These are phyloP conservation scores for Coprinopsis cinerea DNA, from an alignment of 768 basidiomycete species.

Conservation along the genomic window DNA sequence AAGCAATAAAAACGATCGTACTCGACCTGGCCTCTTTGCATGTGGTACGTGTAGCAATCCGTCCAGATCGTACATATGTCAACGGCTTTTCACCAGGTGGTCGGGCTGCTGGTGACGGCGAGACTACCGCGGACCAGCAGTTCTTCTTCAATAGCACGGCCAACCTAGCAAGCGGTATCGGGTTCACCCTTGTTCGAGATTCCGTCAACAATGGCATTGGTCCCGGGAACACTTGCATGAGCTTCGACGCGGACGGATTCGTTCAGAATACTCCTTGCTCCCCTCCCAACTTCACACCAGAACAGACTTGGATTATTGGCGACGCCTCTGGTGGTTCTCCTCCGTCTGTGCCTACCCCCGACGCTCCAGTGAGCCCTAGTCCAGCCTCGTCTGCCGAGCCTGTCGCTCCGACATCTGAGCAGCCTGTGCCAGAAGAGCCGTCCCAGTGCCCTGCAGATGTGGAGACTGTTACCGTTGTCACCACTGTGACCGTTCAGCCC, in stretches of 20 bases:
- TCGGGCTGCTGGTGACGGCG: slow-evolving; percentile 23
- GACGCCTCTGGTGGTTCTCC: not conserved
- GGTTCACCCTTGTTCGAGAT: slow-evolving; percentile 14
- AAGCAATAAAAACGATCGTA: slow-evolving; percentile 20
- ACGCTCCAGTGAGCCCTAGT: no score
- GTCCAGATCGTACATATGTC: not conserved
- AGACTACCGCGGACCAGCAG: slow-evolving; percentile 21
- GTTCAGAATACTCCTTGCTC: slow-evolving; percentile 22
- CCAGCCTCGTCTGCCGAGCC: not conserved
- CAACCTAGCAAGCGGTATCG: slow-evolving; percentile 14
- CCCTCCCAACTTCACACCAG: slow-evolving; percentile 21
- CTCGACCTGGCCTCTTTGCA: slow-evolving; percentile 23
- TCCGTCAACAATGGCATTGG: slow-evolving; percentile 20
- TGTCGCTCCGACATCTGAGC: no score
- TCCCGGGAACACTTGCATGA: slow-evolving; percentile 21
- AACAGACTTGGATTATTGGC: slow-evolving; percentile 22
- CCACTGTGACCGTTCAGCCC: not conserved
- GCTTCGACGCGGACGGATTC: slow-evolving; percentile 20
- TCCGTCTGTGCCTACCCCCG: not conserved
- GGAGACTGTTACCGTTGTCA: not conserved
- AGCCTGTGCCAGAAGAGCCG: not conserved
- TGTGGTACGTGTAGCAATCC: slow-evolving; percentile 15
- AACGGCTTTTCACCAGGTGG: slow-evolving; percentile 15
- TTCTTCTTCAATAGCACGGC: slow-evolving; percentile 21
- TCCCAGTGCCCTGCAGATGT: not conserved